phyloP scores from a whole-genome alignment of 1,139 yeast genomes.

The Yamadazyma aaseri region DNA sequence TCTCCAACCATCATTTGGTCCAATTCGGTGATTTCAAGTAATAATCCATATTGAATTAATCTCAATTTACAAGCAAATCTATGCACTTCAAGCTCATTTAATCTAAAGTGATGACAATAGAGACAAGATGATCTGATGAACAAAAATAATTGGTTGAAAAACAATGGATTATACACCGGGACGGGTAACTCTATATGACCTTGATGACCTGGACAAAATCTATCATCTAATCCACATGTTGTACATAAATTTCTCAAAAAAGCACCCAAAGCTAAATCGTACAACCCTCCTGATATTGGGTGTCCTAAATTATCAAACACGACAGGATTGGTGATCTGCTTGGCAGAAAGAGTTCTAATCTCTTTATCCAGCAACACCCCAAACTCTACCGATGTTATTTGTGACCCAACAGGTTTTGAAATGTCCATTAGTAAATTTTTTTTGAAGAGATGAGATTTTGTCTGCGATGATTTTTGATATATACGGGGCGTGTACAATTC shows the following conservation, averaged over 20 bases:
- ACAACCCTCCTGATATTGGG: constrained; percentile 90
- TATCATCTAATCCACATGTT: constrained; percentile 94
- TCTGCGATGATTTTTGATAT: background rate
- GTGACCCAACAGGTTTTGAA: constrained; percentile 93
- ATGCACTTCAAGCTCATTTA: constrained; percentile 68
- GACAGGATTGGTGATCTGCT: constrained; percentile 92
- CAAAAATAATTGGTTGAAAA: constrained; percentile 86
- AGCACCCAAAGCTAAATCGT: constrained; percentile 93
- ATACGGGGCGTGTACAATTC: background rate
- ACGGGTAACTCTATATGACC: constrained; percentile 97
- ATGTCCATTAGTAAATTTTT: constrained; percentile 67
- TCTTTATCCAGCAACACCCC: constrained; percentile 82
- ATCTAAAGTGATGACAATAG: constrained; percentile 83
- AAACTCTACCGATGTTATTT: constrained; percentile 89
- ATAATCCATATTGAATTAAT: constrained; percentile 83
- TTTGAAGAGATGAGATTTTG: constrained; percentile 6
- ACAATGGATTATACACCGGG: constrained; percentile 92
- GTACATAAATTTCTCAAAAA: constrained; percentile 84
- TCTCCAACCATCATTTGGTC: constrained; percentile 56
- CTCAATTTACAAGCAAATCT: constrained; percentile 74
- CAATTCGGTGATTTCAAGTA: constrained; percentile 72
- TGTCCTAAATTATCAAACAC: constrained; percentile 95
- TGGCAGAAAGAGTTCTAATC: constrained; percentile 82
- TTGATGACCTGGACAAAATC: constrained; percentile 96
- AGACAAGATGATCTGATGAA: constrained; percentile 84